Conservation (phyloP, 139 green algal species). For the Chlorella sp. region DNA sequence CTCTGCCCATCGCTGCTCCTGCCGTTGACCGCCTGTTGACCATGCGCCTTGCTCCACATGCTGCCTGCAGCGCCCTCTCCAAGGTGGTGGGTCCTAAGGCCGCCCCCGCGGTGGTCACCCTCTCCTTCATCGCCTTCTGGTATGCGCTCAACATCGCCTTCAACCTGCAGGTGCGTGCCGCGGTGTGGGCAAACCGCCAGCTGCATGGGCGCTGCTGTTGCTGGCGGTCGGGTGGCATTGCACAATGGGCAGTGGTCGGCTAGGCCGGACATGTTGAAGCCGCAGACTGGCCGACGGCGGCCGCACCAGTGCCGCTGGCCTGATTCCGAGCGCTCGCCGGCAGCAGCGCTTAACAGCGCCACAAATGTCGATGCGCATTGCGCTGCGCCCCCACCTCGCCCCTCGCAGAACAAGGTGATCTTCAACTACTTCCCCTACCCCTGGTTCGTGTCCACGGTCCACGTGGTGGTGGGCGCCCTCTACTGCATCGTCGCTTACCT, state of each 20-base stretch:
- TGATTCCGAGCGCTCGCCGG: no score
- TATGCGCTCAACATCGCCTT: slow-evolving; percentile 96
- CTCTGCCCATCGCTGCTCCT: no score
- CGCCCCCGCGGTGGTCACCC: slow-evolving; percentile 75
- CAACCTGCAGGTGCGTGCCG: slow-evolving; percentile 84
- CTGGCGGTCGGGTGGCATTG: no score
- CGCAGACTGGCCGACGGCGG: no score
- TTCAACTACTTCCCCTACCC: slow-evolving; percentile 99
- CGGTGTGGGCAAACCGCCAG: no score
- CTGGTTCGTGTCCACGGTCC: slow-evolving; percentile 90
- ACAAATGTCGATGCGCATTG: no score
- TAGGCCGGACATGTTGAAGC: no score
- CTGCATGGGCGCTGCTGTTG: background rate
- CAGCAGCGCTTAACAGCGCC: no score
- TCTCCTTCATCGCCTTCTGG: slow-evolving; percentile 85
- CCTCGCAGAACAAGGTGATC: slow-evolving; percentile 97
- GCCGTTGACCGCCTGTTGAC: background rate
- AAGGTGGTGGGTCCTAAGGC: slow-evolving; percentile 76
- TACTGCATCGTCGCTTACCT: slow-evolving; percentile 88
- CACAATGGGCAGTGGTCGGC: no score
- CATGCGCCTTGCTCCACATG: background rate
- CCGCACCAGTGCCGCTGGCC: no score
- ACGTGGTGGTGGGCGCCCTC: slow-evolving; percentile 87
- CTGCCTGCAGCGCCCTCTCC: slow-evolving; percentile 61
- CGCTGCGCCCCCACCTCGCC: no score